A percentile compares a stretch with the other conserved stretches of the same genome.
Evolutionary conservation across 352 stramenopile genomes (phyloP).

Genomic region (Pythium volutum): DNA sequence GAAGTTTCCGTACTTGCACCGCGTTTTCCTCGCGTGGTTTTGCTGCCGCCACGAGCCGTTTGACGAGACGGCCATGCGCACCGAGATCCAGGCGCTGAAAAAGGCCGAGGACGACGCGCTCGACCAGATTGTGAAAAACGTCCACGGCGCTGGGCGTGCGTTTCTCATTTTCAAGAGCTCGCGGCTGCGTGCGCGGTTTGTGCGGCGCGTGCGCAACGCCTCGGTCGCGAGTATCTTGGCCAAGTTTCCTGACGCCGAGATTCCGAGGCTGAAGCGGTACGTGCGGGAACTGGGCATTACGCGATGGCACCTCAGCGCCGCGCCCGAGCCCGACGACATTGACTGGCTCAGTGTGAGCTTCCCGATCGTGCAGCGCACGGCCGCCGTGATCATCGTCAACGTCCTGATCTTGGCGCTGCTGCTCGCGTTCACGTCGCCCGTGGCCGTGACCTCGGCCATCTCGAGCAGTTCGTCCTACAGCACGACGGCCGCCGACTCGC

Average conservation of each 20-base stretch:
- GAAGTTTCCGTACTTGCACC: slow-evolving; percentile 59
- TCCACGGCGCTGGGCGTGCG: slow-evolving; percentile 68
- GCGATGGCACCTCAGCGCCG: slow-evolving; percentile 69
- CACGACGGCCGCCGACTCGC: slow-evolving; percentile 49
- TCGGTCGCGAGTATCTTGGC: slow-evolving; percentile 75
- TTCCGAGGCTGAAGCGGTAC: slow-evolving; percentile 62
- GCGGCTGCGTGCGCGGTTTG: slow-evolving; percentile 68
- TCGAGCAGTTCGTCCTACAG: slow-evolving; percentile 65
- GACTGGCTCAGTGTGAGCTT: slow-evolving; percentile 86
- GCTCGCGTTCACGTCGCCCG: slow-evolving; percentile 78
- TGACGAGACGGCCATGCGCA: slow-evolving; percentile 35
- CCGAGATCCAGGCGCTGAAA: slow-evolving; percentile 59
- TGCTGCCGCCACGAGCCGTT: slow-evolving; percentile 54
- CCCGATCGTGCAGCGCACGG: slow-evolving; percentile 75
- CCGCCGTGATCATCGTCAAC: slow-evolving; percentile 70
- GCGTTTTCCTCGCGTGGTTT: slow-evolving; percentile 41
- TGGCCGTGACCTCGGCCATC: slow-evolving; percentile 82
- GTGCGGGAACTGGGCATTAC: slow-evolving; percentile 78
- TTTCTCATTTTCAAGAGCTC: slow-evolving; percentile 84
- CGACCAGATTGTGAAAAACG: slow-evolving; percentile 55
- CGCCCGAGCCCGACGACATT: slow-evolving; percentile 79
- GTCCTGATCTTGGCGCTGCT: slow-evolving; percentile 71
- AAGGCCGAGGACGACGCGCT: slow-evolving; percentile 51
- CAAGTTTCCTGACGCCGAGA: slow-evolving; percentile 58
- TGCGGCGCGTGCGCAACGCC: slow-evolving; percentile 66